These are phyloP conservation scores for Colletotrichum agaves DNA, from an alignment of 2,329 filamentous ascomycete species.

Conservation along the genomic window DNA sequence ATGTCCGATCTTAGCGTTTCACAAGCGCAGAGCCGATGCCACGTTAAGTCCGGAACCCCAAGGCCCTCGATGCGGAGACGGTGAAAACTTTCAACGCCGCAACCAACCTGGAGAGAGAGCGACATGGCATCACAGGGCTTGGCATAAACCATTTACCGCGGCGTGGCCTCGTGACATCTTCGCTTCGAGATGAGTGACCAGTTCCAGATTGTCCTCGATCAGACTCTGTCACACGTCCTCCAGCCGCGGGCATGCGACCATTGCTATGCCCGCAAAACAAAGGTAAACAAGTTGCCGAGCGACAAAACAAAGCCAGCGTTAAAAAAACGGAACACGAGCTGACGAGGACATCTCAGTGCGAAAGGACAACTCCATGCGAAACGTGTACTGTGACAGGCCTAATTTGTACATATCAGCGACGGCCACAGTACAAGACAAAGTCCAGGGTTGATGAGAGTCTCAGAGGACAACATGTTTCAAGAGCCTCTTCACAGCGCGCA, in stretches of 20 bases:
- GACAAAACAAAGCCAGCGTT: too few relatives aligned
- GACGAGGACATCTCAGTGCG: not conserved
- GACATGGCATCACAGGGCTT: not conserved
- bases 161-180: not conserved
- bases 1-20: not conserved
- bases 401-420: not conserved
- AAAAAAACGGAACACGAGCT: too few relatives aligned
- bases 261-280: conserved; percentile 1
- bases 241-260: conserved; percentile 9
- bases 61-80: conserved; percentile 1
- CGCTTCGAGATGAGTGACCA: not conserved
- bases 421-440: not conserved
- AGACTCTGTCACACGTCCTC: not conserved
- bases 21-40: not conserved
- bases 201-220: conserved; percentile 7
- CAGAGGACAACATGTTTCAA: not conserved
- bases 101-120: not conserved
- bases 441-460: not conserved
- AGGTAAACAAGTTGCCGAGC: not conserved
- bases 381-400: not conserved
- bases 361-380: not conserved
- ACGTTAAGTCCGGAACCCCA: not conserved
- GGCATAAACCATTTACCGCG: not conserved
- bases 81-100: not conserved
- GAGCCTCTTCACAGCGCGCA: not conserved